Conservation (phyloP, 2,329 filamentous ascomycete genomes). For the Fusarium xylarioides region DNA sequence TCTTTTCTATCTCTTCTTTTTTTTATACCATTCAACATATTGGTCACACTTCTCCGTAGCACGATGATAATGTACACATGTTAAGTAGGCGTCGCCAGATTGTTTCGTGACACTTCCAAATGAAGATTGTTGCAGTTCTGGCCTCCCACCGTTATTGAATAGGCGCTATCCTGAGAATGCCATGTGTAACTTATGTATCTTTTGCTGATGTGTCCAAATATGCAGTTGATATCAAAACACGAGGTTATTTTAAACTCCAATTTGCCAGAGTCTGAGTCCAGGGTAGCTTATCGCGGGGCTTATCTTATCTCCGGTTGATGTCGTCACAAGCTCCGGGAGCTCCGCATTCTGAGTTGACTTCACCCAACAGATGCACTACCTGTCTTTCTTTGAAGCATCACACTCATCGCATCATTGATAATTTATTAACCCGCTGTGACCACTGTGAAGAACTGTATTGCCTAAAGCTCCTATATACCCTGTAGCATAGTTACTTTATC, state of each 20-base stretch:
- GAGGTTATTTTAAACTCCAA: not conserved
- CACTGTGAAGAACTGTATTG: not conserved
- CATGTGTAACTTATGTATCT: not conserved
- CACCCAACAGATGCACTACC: not conserved
- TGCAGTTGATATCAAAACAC: not conserved
- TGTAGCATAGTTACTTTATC: conserved; percentile 10
- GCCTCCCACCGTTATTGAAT: not conserved
- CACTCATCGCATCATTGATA: conserved; percentile 32
- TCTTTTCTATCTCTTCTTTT: not conserved
- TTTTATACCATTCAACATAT: not conserved
- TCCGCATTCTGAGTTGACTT: conserved; percentile 11
- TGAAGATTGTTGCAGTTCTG: not conserved
- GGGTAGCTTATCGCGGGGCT: conserved; percentile 14
- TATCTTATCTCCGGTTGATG: conserved; percentile 40
- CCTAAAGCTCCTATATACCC: not conserved
- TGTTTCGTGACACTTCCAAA: not conserved
- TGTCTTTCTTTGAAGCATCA: conserved; percentile 4
- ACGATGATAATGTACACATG: not conserved
- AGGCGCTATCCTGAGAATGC: not conserved
- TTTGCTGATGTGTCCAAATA: not conserved
- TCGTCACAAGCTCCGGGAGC: conserved; percentile 38
- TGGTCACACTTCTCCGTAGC: not conserved
- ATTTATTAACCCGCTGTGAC: conserved; percentile 1
- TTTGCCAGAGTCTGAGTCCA: not conserved
- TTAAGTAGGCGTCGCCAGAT: not conserved